A percentile compares a stretch with the other conserved stretches of the same genome.
Conservation (phyloP, 2,329 filamentous ascomycete genomes). For the Remersonia thermophila region DNA sequence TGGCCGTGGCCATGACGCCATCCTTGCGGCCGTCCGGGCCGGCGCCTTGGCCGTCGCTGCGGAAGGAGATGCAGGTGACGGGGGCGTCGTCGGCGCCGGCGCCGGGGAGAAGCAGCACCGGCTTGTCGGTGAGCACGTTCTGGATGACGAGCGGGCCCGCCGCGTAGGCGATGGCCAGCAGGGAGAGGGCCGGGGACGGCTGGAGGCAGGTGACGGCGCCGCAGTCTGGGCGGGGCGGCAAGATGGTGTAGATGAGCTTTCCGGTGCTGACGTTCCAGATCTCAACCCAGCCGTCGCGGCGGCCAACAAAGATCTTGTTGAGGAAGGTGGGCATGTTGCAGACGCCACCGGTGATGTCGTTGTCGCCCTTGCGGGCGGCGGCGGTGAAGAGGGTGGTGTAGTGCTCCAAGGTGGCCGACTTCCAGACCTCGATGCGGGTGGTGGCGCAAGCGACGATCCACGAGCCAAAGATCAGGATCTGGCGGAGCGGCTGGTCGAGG, state of each 20-base stretch:
- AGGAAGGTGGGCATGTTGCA: conserved; percentile 87
- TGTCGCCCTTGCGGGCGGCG: conserved; percentile 43
- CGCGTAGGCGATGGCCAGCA: conserved; percentile 80
- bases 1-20: conserved; percentile 90
- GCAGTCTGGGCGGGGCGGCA: conserved; percentile 58
- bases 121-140: conserved; percentile 67
- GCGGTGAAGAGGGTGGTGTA: conserved; percentile 70
- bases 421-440: conserved; percentile 81
- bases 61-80: conserved; percentile 76
- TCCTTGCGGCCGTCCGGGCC: conserved; percentile 74
- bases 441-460: conserved; percentile 77
- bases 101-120: conserved; percentile 51
- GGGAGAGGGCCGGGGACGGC: conserved; percentile 68
- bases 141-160: conserved; percentile 68
- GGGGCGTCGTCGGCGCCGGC: conserved; percentile 51
- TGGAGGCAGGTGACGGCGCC: conserved; percentile 81
- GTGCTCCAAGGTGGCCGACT: conserved; percentile 67
- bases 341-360: conserved; percentile 63
- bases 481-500: conserved; percentile 57
- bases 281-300: conserved; percentile 78
- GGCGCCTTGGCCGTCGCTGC: conserved; percentile 78
- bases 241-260: conserved; percentile 80
- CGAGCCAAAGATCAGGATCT: conserved; percentile 72
- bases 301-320: conserved; percentile 89
- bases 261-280: conserved; percentile 95